Percentiles rank a stretch among this genome's conserved stretches.
These are phyloP conservation scores for Purpureocillium lavendulum DNA, from an alignment of 2,329 filamentous ascomycete species.

Conservation along the genomic window DNA sequence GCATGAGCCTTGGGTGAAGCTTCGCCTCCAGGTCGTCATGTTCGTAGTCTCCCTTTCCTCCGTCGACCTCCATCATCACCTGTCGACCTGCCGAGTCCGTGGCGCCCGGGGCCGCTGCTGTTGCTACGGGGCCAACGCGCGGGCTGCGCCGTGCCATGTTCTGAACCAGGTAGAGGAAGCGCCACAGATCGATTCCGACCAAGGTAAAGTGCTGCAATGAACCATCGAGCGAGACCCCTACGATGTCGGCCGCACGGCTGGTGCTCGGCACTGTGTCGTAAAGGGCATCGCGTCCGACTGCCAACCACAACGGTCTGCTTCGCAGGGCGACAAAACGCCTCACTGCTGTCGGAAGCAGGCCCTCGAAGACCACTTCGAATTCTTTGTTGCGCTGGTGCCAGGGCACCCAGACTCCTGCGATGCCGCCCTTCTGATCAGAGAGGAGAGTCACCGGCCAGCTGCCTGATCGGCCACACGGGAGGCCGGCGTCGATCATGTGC, in stretches of 20 bases:
- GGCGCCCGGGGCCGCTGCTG: background rate
- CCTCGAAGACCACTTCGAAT: constrained; percentile 44
- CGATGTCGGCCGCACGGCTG: constrained; percentile 38
- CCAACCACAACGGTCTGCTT: constrained; percentile 44
- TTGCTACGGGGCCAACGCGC: constrained; percentile 32
- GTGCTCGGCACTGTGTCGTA: constrained; percentile 36
- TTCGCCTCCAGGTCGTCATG: constrained; percentile 11
- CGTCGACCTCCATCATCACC: constrained; percentile 10
- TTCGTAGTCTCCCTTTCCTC: too few relatives aligned
- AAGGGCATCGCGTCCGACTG: constrained; percentile 18
- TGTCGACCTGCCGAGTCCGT: constrained; percentile 8
- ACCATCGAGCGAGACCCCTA: constrained; percentile 64
- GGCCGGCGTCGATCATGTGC: constrained; percentile 38
- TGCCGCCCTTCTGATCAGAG: constrained; percentile 35
- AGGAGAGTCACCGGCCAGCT: constrained; percentile 36
- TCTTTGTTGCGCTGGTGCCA: constrained; percentile 29
- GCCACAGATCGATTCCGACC: constrained; percentile 53
- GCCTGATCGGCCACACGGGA: constrained; percentile 14
- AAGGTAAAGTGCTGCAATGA: constrained; percentile 62
- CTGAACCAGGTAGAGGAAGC: constrained; percentile 65
- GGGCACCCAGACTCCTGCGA: constrained; percentile 44
- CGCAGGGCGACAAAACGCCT: constrained; percentile 44
- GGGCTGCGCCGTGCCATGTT: constrained; percentile 49
- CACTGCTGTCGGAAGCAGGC: constrained; percentile 46
- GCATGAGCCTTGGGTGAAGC: constrained; percentile 40